A percentile compares a stretch with the other conserved stretches of the same genome.
These are phyloP conservation scores for Auricularia sp. DNA, from an alignment of 768 basidiomycete species.

Conservation along the genomic window DNA sequence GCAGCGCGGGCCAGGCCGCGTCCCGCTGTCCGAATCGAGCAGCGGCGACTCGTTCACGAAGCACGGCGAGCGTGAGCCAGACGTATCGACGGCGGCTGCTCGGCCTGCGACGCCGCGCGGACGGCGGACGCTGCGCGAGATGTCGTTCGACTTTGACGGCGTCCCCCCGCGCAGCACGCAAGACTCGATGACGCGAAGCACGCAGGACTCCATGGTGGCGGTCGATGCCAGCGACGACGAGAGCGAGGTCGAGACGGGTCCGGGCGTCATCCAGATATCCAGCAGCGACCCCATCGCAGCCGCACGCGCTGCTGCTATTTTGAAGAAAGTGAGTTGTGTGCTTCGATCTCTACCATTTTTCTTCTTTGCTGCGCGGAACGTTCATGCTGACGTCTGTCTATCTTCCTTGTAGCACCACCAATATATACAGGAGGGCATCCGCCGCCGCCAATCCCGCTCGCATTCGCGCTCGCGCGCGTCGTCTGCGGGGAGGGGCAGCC, in stretches of 20 bases:
- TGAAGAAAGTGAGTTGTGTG: slow-evolving; percentile 59
- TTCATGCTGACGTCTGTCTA: not conserved
- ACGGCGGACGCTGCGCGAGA: not conserved
- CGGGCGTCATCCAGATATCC: slow-evolving; percentile 71
- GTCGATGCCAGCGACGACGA: not conserved
- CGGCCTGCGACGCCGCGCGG: not conserved
- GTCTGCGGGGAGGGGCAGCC: not conserved
- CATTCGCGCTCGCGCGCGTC: not conserved
- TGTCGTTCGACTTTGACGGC: no score
- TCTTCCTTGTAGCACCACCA: slow-evolving; percentile 58
- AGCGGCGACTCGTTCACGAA: no score
- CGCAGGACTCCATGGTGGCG: not conserved
- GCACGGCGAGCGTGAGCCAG: no score
- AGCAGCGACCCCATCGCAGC: slow-evolving; percentile 80
- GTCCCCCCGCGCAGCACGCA: no score
- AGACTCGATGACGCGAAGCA: no score
- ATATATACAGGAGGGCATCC: slow-evolving; percentile 60
- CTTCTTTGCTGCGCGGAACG: slow-evolving; percentile 4
- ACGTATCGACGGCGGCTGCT: no score
- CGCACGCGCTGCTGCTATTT: slow-evolving; percentile 85
- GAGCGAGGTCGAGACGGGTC: slow-evolving; percentile 14
- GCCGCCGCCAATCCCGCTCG: not conserved
- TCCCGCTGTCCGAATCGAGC: no score
- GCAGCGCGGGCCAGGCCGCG: no score
- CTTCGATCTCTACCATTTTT: not conserved